Base-by-base conservation (phyloP, 805 yeast genomes). In the Priceomyces fermenticarens region DNA sequence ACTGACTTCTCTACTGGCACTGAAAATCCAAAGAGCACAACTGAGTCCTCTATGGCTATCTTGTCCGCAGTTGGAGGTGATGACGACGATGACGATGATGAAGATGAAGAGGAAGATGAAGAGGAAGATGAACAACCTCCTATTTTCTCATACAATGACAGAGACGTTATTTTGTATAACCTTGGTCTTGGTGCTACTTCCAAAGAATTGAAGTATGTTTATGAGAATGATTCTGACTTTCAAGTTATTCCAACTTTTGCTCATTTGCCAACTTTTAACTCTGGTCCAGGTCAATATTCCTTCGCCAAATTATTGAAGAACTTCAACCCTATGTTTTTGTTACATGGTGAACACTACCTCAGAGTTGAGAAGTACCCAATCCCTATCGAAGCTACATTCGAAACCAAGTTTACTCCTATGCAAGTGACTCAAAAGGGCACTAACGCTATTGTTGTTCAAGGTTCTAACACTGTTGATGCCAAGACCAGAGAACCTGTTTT, bases 331-430 rank as follows among this genome's bases (percentile, higher is more conserved):
- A 83, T 88, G 80, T 75, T 84, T 65, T 74, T 91, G 57, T 76
- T 91, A 52, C 98, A 91, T 62, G 99, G 98, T 44, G 99, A 91
- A 68, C 97, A 91, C 63, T 91, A 85, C 65, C 72, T 90, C 53
- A 88, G 81, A 64, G 62, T 91, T 47, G 73, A 74, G 48, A 78
- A 82, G 61, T 81, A 77, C 72, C 93, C 95, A 43, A 73, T 91
- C 43, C 95, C 96, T 46, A 78, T 85, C 1, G 73, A 76, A 46
- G 95, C 83, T 3, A 59, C 65, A 2, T 62, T 89, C 33, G 72
- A 65, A 41, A 85, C 95, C 6, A 73, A 73, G 33, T 76, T 79
- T 43, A 68, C 59, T 47, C 89, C 96, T 35, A 70, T 91, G 39
- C 87, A 85, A 13, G 78, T 88, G 12, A 62, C 84, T 13, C 91